These are phyloP conservation scores for Euphrasia arctica DNA, from an alignment of 305 asterid species.

Conservation along the genomic window DNA sequence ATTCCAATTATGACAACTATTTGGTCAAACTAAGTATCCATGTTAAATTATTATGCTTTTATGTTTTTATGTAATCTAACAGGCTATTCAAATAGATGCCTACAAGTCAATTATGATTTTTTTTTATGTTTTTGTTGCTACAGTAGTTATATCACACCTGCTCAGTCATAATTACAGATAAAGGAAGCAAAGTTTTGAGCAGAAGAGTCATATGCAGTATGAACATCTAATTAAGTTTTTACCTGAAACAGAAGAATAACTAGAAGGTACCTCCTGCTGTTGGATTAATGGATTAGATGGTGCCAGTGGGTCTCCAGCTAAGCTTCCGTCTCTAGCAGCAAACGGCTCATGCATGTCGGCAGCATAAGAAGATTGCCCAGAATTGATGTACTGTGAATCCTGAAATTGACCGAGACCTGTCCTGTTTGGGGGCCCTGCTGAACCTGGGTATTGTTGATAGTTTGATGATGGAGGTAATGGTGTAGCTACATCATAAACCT, in stretches of 20 bases:
- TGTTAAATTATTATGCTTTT: slow-evolving; percentile 2
- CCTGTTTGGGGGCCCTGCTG: slow-evolving; percentile 39
- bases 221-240: slow-evolving; percentile 53
- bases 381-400: slow-evolving; percentile 41
- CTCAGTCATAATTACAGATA: slow-evolving; percentile 22
- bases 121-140: slow-evolving; percentile 13
- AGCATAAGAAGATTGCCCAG: slow-evolving; percentile 54
- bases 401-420: slow-evolving; percentile 39
- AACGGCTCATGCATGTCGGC: slow-evolving; percentile 37
- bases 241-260: slow-evolving; percentile 99
- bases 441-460: slow-evolving; percentile 52
- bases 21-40: slow-evolving; percentile 15
- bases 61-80: background rate
- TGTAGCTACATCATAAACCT: slow-evolving; percentile 37
- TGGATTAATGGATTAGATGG: slow-evolving; percentile 62
- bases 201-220: slow-evolving; percentile 47
- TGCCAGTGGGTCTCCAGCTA: slow-evolving; percentile 48
- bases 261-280: slow-evolving; percentile 99
- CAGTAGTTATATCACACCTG: slow-evolving; percentile 18
- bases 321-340: slow-evolving; percentile 57
- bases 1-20: slow-evolving; percentile 15
- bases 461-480: slow-evolving; percentile 38
- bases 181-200: slow-evolving; percentile 36
- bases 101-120: background rate
- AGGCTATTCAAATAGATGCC: slow-evolving; percentile 1